Evolutionary conservation across 2,329 filamentous ascomycete species (phyloP), one percentile per base, ranked within the genome.

Genomic region (Aspergillus brunneoviolaceus): DNA sequence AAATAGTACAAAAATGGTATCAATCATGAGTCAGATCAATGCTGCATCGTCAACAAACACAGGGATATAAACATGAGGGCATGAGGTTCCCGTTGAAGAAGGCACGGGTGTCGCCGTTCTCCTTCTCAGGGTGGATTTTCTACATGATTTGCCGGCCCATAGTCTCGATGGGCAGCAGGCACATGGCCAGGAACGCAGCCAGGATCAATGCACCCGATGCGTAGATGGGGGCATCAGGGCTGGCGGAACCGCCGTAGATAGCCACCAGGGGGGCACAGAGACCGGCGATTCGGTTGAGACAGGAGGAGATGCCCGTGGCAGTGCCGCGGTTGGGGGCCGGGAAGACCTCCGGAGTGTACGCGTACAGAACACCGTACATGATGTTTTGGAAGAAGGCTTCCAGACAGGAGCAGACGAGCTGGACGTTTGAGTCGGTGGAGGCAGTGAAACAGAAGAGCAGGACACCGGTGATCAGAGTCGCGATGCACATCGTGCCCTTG

Each of bases 321-420:
- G 83, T 85, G 2, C 83, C 84, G 0, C 84, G 76, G 49, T 83
- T 77, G 0, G 83, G 81, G 2, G 80, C 82, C 0, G 83, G 83
- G 70, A 87, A 86, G 0, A 82, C 82, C 64, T 87, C 83, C 0
- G 84, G 84, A 0, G 84, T 86, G 71, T 85, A 85, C 0, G 83
- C 82, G 66, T 83, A 86, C 2, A 86, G 70, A 1, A 85, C 82
- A 29, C 83, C 82, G 64, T 85, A 85, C 80, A 82, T 82, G 68
- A 82, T 80, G 63, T 83, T 83, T 68, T 80, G 82, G 76, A 84
- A 85, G 71, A 85, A 84, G 3, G 82, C 81, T 62, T 85, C 82
- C 23, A 84, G 78, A 47, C 78, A 83, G n/a, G 74, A 78, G 69
- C 82, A 83, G 12, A 76, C 73, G 25, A 85, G 78, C 65, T 85